These are phyloP conservation scores for Xylaria sp. DNA, from an alignment of 2,329 filamentous ascomycete species.

Conservation along the genomic window DNA sequence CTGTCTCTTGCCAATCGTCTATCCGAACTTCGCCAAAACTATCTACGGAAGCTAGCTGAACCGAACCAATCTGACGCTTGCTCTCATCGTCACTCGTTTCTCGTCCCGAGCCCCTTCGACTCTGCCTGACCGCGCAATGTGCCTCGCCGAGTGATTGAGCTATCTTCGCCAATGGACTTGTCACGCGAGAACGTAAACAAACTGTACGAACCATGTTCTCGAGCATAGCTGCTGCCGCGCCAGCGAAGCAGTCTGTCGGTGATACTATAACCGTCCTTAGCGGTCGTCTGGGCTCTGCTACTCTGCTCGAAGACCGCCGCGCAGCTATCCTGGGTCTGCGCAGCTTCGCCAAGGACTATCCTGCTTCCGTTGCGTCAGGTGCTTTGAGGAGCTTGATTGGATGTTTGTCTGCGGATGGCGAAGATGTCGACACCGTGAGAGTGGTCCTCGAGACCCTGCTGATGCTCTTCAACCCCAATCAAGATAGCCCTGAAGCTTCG, in stretches of 20 bases:
- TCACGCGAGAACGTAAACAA: slow-evolving; percentile 42
- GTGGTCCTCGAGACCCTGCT: slow-evolving; percentile 93
- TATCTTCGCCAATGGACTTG: slow-evolving; percentile 47
- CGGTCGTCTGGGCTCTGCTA: slow-evolving; percentile 86
- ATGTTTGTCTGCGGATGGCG: slow-evolving; percentile 84
- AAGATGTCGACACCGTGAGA: slow-evolving; percentile 97
- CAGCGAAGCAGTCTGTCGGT: slow-evolving; percentile 94
- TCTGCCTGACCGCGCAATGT: slow-evolving; percentile 46
- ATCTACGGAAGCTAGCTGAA: slow-evolving; percentile 2
- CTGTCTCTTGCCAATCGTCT: background rate
- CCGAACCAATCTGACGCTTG: slow-evolving; percentile 4
- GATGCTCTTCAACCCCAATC: slow-evolving; percentile 84
- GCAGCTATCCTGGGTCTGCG: slow-evolving; percentile 92
- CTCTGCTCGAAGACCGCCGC: slow-evolving; percentile 91
- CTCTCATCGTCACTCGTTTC: background rate
- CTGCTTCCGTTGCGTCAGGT: slow-evolving; percentile 93
- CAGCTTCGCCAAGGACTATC: slow-evolving; percentile 96
- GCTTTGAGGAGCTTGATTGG: slow-evolving; percentile 89
- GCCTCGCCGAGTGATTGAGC: slow-evolving; percentile 41
- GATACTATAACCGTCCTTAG: slow-evolving; percentile 94
- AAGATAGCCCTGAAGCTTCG: slow-evolving; percentile 86
- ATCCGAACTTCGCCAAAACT: slow-evolving; percentile 3
- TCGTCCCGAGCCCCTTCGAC: slow-evolving; percentile 7
- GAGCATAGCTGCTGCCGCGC: slow-evolving; percentile 73
- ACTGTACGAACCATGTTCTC: slow-evolving; percentile 66